Evolutionary conservation across 1,284 basidiomycete species (phyloP).

Genomic region (Takashimella tepidaria): DNA sequence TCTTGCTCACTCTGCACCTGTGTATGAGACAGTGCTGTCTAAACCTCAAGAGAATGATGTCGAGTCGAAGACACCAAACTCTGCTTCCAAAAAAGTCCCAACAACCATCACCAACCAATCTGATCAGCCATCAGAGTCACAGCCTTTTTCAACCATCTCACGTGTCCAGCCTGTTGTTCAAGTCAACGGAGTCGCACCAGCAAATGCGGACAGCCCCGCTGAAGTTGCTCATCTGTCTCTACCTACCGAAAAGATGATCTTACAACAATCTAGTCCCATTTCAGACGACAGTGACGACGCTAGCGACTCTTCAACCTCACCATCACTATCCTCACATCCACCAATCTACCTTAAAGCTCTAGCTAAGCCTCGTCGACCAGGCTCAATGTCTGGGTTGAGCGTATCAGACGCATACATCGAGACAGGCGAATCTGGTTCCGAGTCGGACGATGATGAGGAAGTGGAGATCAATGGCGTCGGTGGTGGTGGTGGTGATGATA

Average conservation of each 20-base stretch:
- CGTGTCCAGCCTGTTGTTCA: neutral
- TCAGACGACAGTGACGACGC: neutral
- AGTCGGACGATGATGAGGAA: slow-evolving; percentile 14
- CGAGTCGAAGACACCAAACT: neutral
- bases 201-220: too few species aligned
- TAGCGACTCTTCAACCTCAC: neutral
- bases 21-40: neutral
- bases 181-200: neutral
- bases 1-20: neutral
- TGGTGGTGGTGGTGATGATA: neutral
- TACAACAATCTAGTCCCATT: neutral
- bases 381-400: slow-evolving; percentile 36
- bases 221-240: too few species aligned
- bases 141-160: neutral
- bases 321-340: slow-evolving; percentile 13
- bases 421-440: slow-evolving; percentile 31
- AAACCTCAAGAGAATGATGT: too few species aligned
- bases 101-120: neutral
- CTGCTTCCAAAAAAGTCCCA: neutral
- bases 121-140: neutral
- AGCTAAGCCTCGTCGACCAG: slow-evolving; percentile 20
- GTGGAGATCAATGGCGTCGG: neutral
- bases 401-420: slow-evolving; percentile 42
- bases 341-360: slow-evolving; percentile 30
- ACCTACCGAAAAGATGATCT: neutral